Evolutionary conservation across 257 asterid species (phyloP), one percentile per base, ranked within the genome.

Genomic region (Buddleja alternifolia): DNA sequence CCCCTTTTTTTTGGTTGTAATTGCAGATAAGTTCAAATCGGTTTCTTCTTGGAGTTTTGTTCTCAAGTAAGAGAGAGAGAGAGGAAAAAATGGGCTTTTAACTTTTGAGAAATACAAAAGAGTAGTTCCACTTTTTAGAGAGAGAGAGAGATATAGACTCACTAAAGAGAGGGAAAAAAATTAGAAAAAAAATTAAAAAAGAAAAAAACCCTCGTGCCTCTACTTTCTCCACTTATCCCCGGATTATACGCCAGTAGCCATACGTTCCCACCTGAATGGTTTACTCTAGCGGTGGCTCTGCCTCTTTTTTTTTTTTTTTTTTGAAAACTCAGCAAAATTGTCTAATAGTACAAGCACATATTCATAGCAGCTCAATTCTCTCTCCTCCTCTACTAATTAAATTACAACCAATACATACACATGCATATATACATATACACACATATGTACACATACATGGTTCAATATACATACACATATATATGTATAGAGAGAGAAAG

Each of bases 211-310:
- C 84, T 69, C 55, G 90, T 85, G 93, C 96, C 79, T 77, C 73
- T 77, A 63, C 76, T 85, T 78, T 76, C 79, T 73, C 80, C 65
- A 57, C 75, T 72, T 32, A 62, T 73, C 77, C 57, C 94, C 95
- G 86, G 78, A 76, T 77, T 81, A 65, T 89, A 83, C 82, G 86
- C 88, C 82, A 65, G 48, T 70, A 60, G 66, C 88, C 96, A 83
- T 84, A 81, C 91, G 96, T 77, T 73, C 75, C 41, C 68, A 78
- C 69, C 76, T 82, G 61, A 86, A 66, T 92, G 97, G 97, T 69
- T 32, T 34, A 67, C 24, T 14, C 69, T 8, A 77, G 80, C 96
- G 96, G 97, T 81, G 89, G 66, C 66, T 46, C 87, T 72, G 79
- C 73, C 76, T 75, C 74, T 76, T 25, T n/a, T 16, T 40, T 23